phyloP scores from a whole-genome alignment of 2,329 filamentous ascomycete genomes.

The Fusarium nygamai region DNA sequence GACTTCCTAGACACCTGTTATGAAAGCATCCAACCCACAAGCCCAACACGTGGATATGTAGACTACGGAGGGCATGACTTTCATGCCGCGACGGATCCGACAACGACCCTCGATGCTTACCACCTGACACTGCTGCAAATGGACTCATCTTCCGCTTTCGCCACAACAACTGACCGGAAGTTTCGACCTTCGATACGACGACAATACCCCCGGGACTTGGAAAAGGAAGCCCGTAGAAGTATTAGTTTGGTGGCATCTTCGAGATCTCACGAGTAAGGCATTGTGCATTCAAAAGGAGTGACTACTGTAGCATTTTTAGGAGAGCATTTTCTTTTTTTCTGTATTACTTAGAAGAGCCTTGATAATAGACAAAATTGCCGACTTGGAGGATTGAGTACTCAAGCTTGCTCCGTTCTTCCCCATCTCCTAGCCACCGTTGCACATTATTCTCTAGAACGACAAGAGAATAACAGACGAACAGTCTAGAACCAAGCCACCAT shows the following conservation, averaged over 20 bases:
- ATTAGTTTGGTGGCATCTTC: not conserved
- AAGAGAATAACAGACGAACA: not conserved
- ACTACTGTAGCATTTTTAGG: not conserved
- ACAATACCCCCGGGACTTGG: not conserved
- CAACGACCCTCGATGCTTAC: not conserved
- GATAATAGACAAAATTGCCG: not conserved
- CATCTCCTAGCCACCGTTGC: not conserved
- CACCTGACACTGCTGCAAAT: not conserved
- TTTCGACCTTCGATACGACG: not conserved
- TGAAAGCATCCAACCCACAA: not conserved
- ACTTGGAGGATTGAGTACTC: not conserved
- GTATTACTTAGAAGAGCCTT: fast-evolving
- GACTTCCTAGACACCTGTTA: not conserved
- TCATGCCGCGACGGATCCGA: fast-evolving
- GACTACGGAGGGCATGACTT: not conserved
- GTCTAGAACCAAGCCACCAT: not conserved
- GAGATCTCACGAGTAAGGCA: not conserved
- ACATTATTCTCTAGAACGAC: not conserved
- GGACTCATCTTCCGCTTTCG: not conserved
- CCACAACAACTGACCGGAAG: not conserved
- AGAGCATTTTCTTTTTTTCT: no score
- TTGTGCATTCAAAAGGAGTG: not conserved
- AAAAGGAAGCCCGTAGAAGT: not conserved
- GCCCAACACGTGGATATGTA: not conserved
- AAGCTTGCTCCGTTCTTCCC: not conserved